phyloP scores from a whole-genome alignment of 164 flowering plant species.

The Kingdonia uniflora region DNA sequence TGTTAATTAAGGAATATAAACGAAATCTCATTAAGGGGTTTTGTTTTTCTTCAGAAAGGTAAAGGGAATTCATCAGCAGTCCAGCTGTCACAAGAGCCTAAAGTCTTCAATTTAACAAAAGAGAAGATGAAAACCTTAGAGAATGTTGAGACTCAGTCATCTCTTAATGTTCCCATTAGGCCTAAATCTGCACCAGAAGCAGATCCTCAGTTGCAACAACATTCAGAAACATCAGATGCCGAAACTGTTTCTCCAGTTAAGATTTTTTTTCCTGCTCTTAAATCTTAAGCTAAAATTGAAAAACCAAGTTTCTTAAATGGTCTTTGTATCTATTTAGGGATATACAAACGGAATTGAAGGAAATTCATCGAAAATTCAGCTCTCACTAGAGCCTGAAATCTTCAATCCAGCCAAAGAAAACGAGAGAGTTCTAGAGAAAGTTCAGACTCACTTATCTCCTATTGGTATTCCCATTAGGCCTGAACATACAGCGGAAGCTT shows the following conservation, averaged over 20 bases:
- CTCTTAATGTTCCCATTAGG: neutral
- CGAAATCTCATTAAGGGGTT: too few relatives aligned
- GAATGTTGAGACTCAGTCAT: neutral
- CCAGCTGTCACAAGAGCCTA: neutral
- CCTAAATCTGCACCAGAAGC: neutral
- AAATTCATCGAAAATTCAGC: constrained; percentile 10
- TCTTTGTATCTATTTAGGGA: constrained; percentile 21
- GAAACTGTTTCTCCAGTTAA: too few relatives aligned
- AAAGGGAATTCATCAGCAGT: neutral
- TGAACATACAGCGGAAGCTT: constrained; percentile 7
- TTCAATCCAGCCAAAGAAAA: constrained; percentile 4
- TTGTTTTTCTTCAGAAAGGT: neutral
- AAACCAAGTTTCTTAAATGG: constrained; percentile 9
- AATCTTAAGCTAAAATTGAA: neutral
- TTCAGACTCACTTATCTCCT: constrained; percentile 6
- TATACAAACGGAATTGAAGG: constrained; percentile 34
- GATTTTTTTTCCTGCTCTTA: neutral
- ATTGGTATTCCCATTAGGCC: constrained; percentile 9
- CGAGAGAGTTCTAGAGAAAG: constrained; percentile 10
- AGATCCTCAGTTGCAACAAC: neutral
- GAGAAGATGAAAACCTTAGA: neutral
- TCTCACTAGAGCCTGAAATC: constrained; percentile 8
- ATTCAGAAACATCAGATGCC: too few relatives aligned
- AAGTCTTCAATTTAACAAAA: neutral
- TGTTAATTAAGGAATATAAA: too few relatives aligned